Conservation (phyloP, 345 rosid species). For the Aurinia saxatilis region DNA sequence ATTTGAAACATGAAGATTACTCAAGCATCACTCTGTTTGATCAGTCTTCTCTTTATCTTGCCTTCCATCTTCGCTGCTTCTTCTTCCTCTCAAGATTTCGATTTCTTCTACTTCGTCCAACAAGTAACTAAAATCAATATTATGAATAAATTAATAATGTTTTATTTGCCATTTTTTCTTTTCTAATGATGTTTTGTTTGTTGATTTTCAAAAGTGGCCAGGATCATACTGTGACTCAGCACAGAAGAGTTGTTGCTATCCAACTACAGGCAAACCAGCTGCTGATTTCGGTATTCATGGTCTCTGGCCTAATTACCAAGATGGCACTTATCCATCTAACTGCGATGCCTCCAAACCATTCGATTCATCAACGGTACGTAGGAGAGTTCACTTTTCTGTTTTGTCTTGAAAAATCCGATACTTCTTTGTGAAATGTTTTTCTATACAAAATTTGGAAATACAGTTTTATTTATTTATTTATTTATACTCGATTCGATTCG, state of each 20-base stretch:
- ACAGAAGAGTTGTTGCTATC: slow-evolving; percentile 63
- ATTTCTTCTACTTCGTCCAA: slow-evolving; percentile 96
- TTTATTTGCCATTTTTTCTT: not conserved
- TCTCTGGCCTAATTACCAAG: slow-evolving; percentile 83
- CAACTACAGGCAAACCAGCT: slow-evolving; percentile 77
- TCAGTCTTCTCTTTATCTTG: slow-evolving; percentile 25
- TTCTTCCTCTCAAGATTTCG: slow-evolving; percentile 56
- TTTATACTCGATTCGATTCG: no score
- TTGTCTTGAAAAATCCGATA: not conserved
- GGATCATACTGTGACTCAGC: slow-evolving; percentile 91
- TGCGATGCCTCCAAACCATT: slow-evolving; percentile 57
- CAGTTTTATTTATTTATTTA: no score
- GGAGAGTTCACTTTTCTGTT: not conserved
- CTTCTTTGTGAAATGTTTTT: no score
- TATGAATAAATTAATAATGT: not conserved
- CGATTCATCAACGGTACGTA: slow-evolving; percentile 44
- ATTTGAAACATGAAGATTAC: slow-evolving; percentile 19
- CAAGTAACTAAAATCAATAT: slow-evolving; percentile 39
- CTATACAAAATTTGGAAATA: no score
- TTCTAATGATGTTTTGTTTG: not conserved
- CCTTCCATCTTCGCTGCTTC: slow-evolving; percentile 29
- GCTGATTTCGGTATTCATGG: slow-evolving; percentile 95
- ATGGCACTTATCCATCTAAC: slow-evolving; percentile 76
- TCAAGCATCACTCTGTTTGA: slow-evolving; percentile 3
- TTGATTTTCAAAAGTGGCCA: slow-evolving; percentile 60